Percentiles rank a stretch among this genome's conserved stretches.
Evolutionary conservation across 1,284 basidiomycete species (phyloP).

Genomic region (Chalciporus sp.): DNA sequence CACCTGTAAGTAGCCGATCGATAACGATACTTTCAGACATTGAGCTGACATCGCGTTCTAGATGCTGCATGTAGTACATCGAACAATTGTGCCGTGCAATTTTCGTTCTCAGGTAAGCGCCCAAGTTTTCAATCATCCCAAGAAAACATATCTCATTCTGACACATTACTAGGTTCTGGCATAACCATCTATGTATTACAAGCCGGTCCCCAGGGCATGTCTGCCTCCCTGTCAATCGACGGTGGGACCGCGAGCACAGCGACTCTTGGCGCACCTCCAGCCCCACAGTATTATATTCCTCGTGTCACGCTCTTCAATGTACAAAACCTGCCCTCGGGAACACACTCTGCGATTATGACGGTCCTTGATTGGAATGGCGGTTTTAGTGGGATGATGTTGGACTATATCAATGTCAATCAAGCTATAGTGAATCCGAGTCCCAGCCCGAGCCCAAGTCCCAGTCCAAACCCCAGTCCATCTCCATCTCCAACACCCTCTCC

Average conservation of each 20-base stretch:
- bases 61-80: constrained; percentile 27
- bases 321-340: constrained; percentile 27
- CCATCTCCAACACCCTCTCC: not conserved
- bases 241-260: constrained; percentile 20
- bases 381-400: constrained; percentile 33
- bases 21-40: not conserved
- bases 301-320: constrained; percentile 21
- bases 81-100: constrained; percentile 28
- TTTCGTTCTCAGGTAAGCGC: constrained; percentile 25
- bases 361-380: constrained; percentile 29
- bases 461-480: not conserved
- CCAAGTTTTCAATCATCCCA: not conserved
- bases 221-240: constrained; percentile 29
- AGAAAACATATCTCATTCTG: not conserved
- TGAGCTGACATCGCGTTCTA: constrained; percentile 8
- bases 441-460: constrained; percentile 2
- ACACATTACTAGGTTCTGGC: constrained; percentile 23
- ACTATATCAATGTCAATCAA: constrained; percentile 29
- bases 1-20: constrained; percentile 23
- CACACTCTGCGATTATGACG: constrained; percentile 26
- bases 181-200: constrained; percentile 33
- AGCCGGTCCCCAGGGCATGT: constrained; percentile 30
- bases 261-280: constrained; percentile 22
- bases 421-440: constrained; percentile 11
- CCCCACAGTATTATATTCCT: constrained; percentile 28